Evolutionary conservation across 2,329 filamentous ascomycete genomes (phyloP).

Genomic region (Stagonosporopsis vannaccii): DNA sequence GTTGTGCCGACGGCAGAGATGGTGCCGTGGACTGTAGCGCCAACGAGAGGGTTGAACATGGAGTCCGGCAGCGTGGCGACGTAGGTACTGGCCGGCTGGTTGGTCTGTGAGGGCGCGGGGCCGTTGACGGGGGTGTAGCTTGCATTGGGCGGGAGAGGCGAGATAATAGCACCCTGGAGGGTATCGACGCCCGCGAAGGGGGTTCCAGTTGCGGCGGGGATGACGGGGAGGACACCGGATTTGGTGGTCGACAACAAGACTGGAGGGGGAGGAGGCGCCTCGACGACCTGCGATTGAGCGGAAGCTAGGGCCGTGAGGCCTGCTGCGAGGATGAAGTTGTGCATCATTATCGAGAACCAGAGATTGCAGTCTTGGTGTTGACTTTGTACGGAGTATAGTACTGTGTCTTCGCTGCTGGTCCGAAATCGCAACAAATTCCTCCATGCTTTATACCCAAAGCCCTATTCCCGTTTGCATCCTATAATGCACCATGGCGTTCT

Average conservation of each 20-base stretch:
- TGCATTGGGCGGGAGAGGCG: conserved; percentile 27
- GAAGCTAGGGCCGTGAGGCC: conserved; percentile 19
- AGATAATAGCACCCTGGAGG: conserved; percentile 37
- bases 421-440: background rate
- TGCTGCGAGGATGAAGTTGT: conserved; percentile 14
- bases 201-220: conserved; percentile 20
- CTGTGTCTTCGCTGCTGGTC: no score
- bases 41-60: conserved; percentile 33
- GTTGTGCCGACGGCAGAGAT: conserved; percentile 41
- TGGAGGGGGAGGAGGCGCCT: conserved; percentile 25
- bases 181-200: conserved; percentile 33
- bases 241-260: conserved; percentile 28
- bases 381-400: background rate
- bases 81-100: conserved; percentile 32
- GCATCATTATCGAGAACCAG: background rate
- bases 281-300: conserved; percentile 26
- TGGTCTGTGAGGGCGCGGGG: conserved; percentile 29
- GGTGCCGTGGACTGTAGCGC: conserved; percentile 36
- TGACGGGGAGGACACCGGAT: conserved; percentile 31
- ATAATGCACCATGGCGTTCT: background rate
- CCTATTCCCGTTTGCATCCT: background rate
- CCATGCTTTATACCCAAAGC: conserved; percentile 1
- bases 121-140: conserved; percentile 33
- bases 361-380: background rate
- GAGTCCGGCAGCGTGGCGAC: conserved; percentile 29